Evolutionary conservation across 2,329 filamentous ascomycete genomes (phyloP), one percentile per base, ranked within the genome.

Genomic region (Thielaviopsis musarum): DNA sequence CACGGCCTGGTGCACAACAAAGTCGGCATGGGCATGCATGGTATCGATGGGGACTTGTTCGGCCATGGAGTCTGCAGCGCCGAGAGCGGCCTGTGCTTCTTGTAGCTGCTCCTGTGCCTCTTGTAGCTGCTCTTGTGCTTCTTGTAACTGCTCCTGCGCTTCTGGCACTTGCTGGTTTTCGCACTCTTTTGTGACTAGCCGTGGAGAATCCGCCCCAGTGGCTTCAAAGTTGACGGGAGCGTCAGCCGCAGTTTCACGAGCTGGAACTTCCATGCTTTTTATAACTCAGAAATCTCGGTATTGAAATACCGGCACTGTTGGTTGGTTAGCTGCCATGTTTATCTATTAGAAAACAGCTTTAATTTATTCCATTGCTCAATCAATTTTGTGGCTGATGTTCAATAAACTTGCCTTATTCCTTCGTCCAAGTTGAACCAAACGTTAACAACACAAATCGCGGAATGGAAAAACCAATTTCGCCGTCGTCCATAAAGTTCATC

Each of bases 1-100:
- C 30, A 34, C 30, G 30, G 7, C 80, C 41, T 74, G 70, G 1
- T 74, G 70, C 13, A 72, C 71, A 12, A 58, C 34, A 12, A 45
- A 17, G 28, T 13, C 30, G 49, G 48, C 2, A n/a, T 30, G 52
- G 5, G n/a, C 17, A 15, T 48, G 34, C 4, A 41, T 3, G 10
- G 34, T 10, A 3, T 41, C 34, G 13, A n/a, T 7, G 17, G 45
- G 45, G 6, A 49, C 19, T 21, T 21, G n/a, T 9, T 21, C 45
- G 5, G 45, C 15, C n/a, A 49, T 49, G 45, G 45, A 49, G 15
- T 17, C 38, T 45, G 38, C 30, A 10, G 30, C 30, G 30, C 7
- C 26, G 26, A 28, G 26, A 28, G 26, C 26, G 26, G 26, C 26
- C 3, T 41, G 34, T 12, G 30, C 12, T 34, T 12, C 12, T 12